A percentile compares a stretch with the other conserved stretches of the same genome.
These are phyloP conservation scores for Diaporthe nobilis DNA, from an alignment of 2,329 filamentous ascomycete species.

Conservation along the genomic window DNA sequence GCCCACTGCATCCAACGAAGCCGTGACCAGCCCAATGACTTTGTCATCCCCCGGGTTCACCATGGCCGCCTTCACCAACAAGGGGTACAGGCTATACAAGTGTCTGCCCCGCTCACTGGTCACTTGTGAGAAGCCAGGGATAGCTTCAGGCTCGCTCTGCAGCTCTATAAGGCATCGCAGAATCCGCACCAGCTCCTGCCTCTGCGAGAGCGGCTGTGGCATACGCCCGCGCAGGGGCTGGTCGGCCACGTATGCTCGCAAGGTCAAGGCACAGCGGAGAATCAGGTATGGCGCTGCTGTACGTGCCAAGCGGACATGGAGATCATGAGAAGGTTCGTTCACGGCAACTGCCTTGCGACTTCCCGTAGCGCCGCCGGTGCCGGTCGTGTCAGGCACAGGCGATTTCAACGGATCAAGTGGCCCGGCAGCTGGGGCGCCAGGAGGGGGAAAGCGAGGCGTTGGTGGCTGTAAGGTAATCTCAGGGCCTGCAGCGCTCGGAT, in stretches of 20 bases:
- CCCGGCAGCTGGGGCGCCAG: constrained; percentile 43
- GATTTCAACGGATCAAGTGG: constrained; percentile 40
- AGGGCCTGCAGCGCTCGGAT: constrained; percentile 54
- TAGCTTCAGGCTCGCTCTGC: constrained; percentile 77
- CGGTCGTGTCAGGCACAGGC: constrained; percentile 40
- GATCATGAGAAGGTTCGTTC: constrained; percentile 50
- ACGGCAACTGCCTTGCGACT: constrained; percentile 42
- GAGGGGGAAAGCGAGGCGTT: constrained; percentile 58
- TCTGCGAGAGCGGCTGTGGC: constrained; percentile 87
- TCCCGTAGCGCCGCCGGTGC: constrained; percentile 34
- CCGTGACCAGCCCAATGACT: constrained; percentile 69
- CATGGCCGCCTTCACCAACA: constrained; percentile 76
- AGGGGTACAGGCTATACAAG: constrained; percentile 83
- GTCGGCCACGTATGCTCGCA: constrained; percentile 91
- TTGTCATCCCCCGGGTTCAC: constrained; percentile 72
- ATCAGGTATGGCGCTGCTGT: constrained; percentile 86
- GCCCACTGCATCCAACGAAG: constrained; percentile 74
- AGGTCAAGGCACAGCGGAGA: constrained; percentile 81
- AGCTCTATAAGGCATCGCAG: constrained; percentile 77
- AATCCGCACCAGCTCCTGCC: constrained; percentile 82
- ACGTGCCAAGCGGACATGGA: constrained; percentile 75
- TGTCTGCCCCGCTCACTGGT: constrained; percentile 74
- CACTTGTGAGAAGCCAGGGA: constrained; percentile 69
- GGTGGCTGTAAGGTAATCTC: constrained; percentile 59
- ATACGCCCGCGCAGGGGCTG: constrained; percentile 90